These are phyloP conservation scores for Echinosophora koreensis DNA, from an alignment of 306 rosid species.

Conservation along the genomic window DNA sequence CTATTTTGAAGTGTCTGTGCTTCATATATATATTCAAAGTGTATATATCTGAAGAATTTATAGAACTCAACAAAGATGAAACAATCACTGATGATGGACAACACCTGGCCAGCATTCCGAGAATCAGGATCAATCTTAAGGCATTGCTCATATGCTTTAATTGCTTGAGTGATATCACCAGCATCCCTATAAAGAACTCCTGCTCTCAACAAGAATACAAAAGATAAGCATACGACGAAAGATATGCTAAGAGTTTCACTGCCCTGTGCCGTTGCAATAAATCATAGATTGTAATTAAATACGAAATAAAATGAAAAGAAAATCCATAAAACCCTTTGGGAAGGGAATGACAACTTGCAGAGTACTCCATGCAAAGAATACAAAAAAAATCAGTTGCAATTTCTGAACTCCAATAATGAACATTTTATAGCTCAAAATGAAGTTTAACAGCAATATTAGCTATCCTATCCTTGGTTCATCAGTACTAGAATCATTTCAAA, in stretches of 20 bases:
- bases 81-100: conserved; percentile 34
- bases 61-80: conserved; percentile 12
- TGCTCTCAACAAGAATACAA: conserved; percentile 53
- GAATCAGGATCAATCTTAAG: conserved; percentile 97
- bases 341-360: neutral
- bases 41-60: neutral
- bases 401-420: neutral
- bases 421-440: conserved; percentile 35
- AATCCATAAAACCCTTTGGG: conserved; percentile 2
- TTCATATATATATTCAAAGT: neutral
- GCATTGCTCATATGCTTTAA: conserved; percentile 95
- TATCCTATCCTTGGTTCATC: conserved; percentile 48
- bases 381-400: neutral
- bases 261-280: conserved; percentile 1
- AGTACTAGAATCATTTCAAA: conserved; percentile 22
- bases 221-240: conserved; percentile 30
- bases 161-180: conserved; percentile 82
- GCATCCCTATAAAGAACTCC: conserved; percentile 98
- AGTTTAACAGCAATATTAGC: conserved; percentile 21
- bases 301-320: neutral
- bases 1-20: neutral
- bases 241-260: neutral
- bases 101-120: conserved; percentile 99
- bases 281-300: conserved; percentile 15
- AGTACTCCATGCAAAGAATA: neutral